Base-by-base conservation (phyloP, 2,329 filamentous ascomycete genomes). In the Endoconidiophora laricicola region DNA sequence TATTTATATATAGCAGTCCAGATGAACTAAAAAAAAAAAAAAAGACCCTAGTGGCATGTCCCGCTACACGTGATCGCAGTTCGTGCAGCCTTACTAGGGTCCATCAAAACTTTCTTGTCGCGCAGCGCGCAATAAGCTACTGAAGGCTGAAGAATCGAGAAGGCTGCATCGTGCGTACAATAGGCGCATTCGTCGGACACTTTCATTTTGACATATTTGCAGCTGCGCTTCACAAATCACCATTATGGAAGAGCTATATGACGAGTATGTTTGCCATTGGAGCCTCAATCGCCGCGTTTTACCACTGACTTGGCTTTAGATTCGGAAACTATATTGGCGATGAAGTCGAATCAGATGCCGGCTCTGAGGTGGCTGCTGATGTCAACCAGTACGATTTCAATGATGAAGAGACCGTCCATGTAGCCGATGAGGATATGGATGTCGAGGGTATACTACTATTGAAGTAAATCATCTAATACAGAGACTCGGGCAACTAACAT, bases 321-420 rank as follows among this genome's bases (percentile, higher is more conserved):
- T 96, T 96, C 69, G 90, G 90, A 61, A 96, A 96, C 70, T 96
- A 91, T 68, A 94, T 96, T 63, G 91, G 91, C 62, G 91, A 95
- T 66, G 86, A 86, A 60, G 82, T 69, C 58, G 75, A 80, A 63
- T 91, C 86, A 52, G 88, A 94, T 61, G 82, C 84, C 61, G 90
- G 88, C 60, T 90, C 86, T 59, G 79, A 86, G 62, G 77, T 78
- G 60, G 79, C 81, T 63, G 77, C 79, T 58, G 81, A 83, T 64
- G 78, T 79, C 53, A 77, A 76, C 61, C 81, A 84, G 59, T 87
- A 90, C 60, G 79, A 81, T 60, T 94, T 94, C 65, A 81, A 86
- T 59, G 82, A 90, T 56, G 83, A 83, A 23, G 44, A 50, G 18
- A 33, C 24, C 6, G 72, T 75, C 26, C 78, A 77, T 48, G 75